Conservation (phyloP, 192 early-diverging fungal genomes). For the Rhizophagus clarus region DNA sequence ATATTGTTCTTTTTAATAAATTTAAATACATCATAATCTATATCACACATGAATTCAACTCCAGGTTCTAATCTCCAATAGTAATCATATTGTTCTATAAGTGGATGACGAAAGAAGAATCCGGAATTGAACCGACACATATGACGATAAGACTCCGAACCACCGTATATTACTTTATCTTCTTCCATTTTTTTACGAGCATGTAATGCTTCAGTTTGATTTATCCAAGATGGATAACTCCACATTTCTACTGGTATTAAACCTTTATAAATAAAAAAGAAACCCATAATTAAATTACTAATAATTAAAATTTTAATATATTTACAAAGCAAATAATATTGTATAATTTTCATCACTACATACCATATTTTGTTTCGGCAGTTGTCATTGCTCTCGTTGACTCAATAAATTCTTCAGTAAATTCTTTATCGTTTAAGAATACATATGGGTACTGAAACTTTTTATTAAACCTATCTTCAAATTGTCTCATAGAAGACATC, state of each 20-base stretch:
- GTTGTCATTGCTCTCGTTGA: slow-evolving; percentile 44
- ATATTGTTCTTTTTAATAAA: slow-evolving; percentile 73
- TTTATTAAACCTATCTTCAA: slow-evolving; percentile 76
- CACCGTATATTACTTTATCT: slow-evolving; percentile 70
- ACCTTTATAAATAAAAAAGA: slow-evolving; percentile 43
- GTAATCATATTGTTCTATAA: slow-evolving; percentile 70
- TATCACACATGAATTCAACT: slow-evolving; percentile 77
- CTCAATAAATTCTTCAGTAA: slow-evolving; percentile 70
- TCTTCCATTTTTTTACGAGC: slow-evolving; percentile 61
- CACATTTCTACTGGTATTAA: slow-evolving; percentile 71
- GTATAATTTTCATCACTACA: neutral
- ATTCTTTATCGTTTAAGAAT: slow-evolving; percentile 78
- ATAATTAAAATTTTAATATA: too few relatives aligned
- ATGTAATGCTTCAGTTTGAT: slow-evolving; percentile 63
- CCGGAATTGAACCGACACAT: slow-evolving; percentile 87
- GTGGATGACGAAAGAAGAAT: slow-evolving; percentile 75
- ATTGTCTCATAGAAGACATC: slow-evolving; percentile 62
- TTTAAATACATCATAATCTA: slow-evolving; percentile 81
- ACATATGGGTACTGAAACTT: slow-evolving; percentile 82
- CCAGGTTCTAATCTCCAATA: slow-evolving; percentile 88
- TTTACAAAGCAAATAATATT: neutral
- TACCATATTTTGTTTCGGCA: slow-evolving; percentile 26
- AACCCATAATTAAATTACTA: too few relatives aligned
- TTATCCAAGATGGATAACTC: slow-evolving; percentile 74
- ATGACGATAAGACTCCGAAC: slow-evolving; percentile 77